Percentiles rank a stretch among this genome's conserved stretches.
Conservation (phyloP, 352 stramenopile species). For the Phytophthora hibernalis region DNA sequence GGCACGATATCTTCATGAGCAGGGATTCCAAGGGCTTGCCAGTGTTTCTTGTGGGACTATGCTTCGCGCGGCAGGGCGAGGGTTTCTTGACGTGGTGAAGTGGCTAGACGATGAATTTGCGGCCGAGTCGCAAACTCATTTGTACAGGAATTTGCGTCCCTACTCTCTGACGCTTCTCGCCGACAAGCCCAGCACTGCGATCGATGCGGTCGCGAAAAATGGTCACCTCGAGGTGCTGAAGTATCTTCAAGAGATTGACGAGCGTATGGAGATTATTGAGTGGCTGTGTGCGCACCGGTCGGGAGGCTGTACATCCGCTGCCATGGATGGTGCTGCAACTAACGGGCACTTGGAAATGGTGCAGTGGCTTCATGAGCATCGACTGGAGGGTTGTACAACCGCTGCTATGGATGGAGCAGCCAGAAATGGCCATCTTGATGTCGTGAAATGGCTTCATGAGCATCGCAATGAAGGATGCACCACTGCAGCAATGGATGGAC, state of each 20-base stretch:
- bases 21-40: slow-evolving; percentile 28
- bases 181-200: slow-evolving; percentile 34
- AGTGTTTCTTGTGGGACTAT: too few relatives aligned
- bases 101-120: too few relatives aligned
- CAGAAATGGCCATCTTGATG: slow-evolving; percentile 24
- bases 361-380: slow-evolving; percentile 34
- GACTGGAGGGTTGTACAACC: slow-evolving; percentile 26
- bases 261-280: slow-evolving; percentile 28
- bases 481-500: slow-evolving; percentile 31
- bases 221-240: slow-evolving; percentile 32
- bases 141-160: slow-evolving; percentile 33
- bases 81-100: slow-evolving; percentile 40
- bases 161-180: slow-evolving; percentile 34
- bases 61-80: too few relatives aligned
- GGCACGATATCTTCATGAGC: slow-evolving; percentile 29
- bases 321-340: slow-evolving; percentile 34
- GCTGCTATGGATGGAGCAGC: slow-evolving; percentile 32
- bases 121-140: slow-evolving; percentile 12
- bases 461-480: slow-evolving; percentile 34
- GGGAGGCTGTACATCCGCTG: slow-evolving; percentile 23
- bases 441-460: slow-evolving; percentile 35
- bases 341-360: slow-evolving; percentile 38
- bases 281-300: slow-evolving; percentile 35
- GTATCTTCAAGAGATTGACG: slow-evolving; percentile 30
- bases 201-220: slow-evolving; percentile 36